Percentiles rank a stretch among this genome's conserved stretches.
These are phyloP conservation scores for Arachis hypogaea DNA, from an alignment of 306 rosid genomes.

Conservation along the genomic window DNA sequence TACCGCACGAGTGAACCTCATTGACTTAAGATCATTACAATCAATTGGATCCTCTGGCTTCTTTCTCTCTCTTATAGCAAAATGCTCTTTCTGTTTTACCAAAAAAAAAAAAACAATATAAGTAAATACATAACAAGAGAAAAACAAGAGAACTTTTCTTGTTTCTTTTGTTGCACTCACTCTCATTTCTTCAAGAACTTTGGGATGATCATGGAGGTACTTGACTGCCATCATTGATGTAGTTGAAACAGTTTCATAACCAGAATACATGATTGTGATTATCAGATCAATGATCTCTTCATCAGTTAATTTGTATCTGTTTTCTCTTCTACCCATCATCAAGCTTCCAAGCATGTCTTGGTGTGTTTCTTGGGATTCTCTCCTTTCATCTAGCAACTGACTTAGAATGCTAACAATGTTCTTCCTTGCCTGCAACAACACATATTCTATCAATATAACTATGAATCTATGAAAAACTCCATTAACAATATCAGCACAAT, in stretches of 20 bases:
- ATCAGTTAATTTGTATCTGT: constrained; percentile 59
- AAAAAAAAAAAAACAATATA: background rate
- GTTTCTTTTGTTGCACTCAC: constrained; percentile 51
- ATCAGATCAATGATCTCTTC: constrained; percentile 88
- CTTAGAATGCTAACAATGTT: constrained; percentile 64
- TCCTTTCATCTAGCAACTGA: constrained; percentile 68
- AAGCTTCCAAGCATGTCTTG: constrained; percentile 77
- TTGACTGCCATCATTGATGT: constrained; percentile 99
- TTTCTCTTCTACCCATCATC: constrained; percentile 64
- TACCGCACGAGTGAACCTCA: constrained; percentile 97
- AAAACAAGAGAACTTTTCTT: background rate
- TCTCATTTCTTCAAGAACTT: constrained; percentile 84
- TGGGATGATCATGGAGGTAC: constrained; percentile 89
- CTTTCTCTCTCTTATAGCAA: constrained; percentile 76
- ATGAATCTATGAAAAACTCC: background rate
- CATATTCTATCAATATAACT: background rate
- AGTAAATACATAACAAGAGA: constrained; percentile 15
- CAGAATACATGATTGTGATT: constrained; percentile 88
- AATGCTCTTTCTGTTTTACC: constrained; percentile 72
- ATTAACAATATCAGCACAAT: background rate
- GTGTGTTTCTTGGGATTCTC: constrained; percentile 53
- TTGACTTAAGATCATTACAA: constrained; percentile 77
- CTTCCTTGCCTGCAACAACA: constrained; percentile 76
- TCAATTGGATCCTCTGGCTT: constrained; percentile 75
- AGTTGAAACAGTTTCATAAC: constrained; percentile 96